Evolutionary conservation across 352 stramenopile species (phyloP), one percentile per base, ranked within the genome.

Genomic region (Globisporangium cystogenes): DNA sequence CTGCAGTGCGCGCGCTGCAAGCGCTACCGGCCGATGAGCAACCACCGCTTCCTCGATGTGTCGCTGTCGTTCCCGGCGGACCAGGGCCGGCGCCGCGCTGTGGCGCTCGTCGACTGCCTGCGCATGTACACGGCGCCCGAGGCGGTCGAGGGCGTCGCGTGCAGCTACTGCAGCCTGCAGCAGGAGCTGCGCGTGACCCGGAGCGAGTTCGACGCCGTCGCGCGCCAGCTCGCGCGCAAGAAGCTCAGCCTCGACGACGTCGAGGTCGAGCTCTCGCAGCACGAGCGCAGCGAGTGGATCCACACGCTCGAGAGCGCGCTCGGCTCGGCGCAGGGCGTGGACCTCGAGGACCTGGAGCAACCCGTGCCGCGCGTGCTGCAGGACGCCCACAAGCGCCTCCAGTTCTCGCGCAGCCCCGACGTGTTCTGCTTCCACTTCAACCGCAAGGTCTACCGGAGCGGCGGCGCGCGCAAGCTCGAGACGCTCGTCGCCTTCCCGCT

Each of bases 361-460:
- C 56, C 59, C 15, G 66, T 82, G 26, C 64, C 50, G 37, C 72
- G 65, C 48, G 73, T 57, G 31, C 65, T 78, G n/a, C 62, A 66
- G 26, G 62, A 81, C 14, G 86, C 72, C 44, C 62, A 77, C 48
- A 93, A 90, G 60, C 74, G 74, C 0, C 59, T 90, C 29, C 79
- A 87, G 59, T 89, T 96, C 23, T 89, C 80, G 11, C 82, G 83
- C 41, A 84, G 76, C 31, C 86, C 83, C 1, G 75, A 89, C 31
- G 79, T 93, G 45, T 87, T 96, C 27, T 91, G 82, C 58, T 91
- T 96, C 50, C 86, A 96, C 53, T 81, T 96, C 8, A 93, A 90
- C 60, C 81, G 83, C 49, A 93, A 93, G 51, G 69, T 94, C n/a
- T 96, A 85, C 62, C 72, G 57, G 58, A 87, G 68, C 37, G 80